These are phyloP conservation scores for Recurvomyces mirabilis DNA, from an alignment of 495 filamentous ascomycete genomes.

Conservation along the genomic window DNA sequence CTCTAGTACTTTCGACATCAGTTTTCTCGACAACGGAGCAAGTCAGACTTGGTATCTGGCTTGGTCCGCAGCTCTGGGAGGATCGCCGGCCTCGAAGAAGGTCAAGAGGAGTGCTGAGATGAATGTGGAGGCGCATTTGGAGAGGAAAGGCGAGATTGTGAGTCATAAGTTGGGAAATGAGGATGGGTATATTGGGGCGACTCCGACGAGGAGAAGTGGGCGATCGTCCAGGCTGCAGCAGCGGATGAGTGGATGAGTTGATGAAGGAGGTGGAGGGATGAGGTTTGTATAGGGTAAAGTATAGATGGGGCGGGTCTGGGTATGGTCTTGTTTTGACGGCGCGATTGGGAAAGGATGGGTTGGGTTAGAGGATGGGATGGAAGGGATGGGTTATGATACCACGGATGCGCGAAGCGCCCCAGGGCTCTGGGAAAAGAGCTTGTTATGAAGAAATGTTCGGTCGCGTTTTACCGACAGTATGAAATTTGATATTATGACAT, in stretches of 20 bases:
- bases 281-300: too few species aligned
- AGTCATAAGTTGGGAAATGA: background rate
- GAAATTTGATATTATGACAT: too few species aligned
- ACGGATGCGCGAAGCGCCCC: too few species aligned
- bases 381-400: too few species aligned
- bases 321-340: too few species aligned
- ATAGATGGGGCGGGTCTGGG: too few species aligned
- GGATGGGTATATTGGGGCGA: slow-evolving; percentile 1
- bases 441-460: too few species aligned
- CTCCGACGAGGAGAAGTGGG: background rate
- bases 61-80: slow-evolving; percentile 51
- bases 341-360: too few species aligned
- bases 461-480: too few species aligned
- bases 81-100: background rate
- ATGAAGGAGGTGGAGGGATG: too few species aligned
- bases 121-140: background rate
- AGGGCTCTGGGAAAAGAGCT: too few species aligned
- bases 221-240: slow-evolving; percentile 12
- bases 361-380: too few species aligned
- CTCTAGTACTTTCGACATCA: slow-evolving; percentile 47
- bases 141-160: background rate
- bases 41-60: slow-evolving; percentile 84
- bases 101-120: background rate
- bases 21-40: slow-evolving; percentile 75
- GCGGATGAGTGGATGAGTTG: slow-evolving; percentile 6